Evolutionary conservation across 805 yeast species (phyloP).

Genomic region (Yamadazyma sp.): DNA sequence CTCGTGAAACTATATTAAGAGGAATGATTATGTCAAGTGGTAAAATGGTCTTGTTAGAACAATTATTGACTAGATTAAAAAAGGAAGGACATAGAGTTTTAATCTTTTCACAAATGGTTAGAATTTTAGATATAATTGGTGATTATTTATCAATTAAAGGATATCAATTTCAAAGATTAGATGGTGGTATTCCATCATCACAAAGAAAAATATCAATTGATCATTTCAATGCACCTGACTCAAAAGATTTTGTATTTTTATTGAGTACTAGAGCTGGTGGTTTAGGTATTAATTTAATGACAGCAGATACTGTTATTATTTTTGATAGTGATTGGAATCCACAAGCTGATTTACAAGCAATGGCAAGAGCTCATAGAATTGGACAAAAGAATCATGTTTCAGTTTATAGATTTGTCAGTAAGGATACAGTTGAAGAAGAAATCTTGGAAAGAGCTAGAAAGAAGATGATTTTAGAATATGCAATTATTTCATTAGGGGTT

Average conservation of each 20-base stretch:
- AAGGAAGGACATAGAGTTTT: conserved; percentile 96
- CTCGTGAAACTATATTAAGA: conserved; percentile 77
- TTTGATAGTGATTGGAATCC: conserved; percentile 99
- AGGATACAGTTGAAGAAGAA: conserved; percentile 97
- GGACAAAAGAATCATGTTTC: conserved; percentile 99
- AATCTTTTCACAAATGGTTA: conserved; percentile 95
- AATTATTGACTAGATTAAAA: conserved; percentile 74
- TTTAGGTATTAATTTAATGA: conserved; percentile 95
- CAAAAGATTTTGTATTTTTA: conserved; percentile 86
- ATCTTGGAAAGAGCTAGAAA: conserved; percentile 94
- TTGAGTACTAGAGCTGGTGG: conserved; percentile 98
- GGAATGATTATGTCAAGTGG: conserved; percentile 98
- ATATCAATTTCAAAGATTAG: conserved; percentile 83
- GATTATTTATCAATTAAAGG: conserved; percentile 90
- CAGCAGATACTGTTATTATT: conserved; percentile 97
- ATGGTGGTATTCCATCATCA: conserved; percentile 94
- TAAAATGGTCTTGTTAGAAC: conserved; percentile 94
- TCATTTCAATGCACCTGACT: conserved; percentile 91
- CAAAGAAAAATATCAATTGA: conserved; percentile 94
- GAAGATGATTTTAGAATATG: conserved; percentile 97
- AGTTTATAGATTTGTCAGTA: conserved; percentile 96
- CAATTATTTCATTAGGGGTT: conserved; percentile 93
- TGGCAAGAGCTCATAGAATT: conserved; percentile 99
- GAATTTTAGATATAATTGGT: conserved; percentile 91
- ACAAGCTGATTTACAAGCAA: conserved; percentile 97